Evolutionary conservation across 139 green algal species (phyloP), one percentile per base, ranked within the genome.

Genomic region (Picochlorum sp.): DNA sequence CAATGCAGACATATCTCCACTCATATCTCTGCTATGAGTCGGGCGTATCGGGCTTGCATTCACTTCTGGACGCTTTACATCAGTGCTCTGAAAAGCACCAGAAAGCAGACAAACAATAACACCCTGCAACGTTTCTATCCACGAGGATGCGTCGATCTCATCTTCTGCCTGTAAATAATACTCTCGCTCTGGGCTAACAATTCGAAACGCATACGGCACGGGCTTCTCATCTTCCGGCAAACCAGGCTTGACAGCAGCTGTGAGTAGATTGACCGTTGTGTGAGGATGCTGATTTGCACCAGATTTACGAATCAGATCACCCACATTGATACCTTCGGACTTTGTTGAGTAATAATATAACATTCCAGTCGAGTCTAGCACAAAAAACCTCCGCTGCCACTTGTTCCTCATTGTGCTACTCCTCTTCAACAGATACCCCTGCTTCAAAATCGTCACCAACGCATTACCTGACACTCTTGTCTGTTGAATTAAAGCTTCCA

Each of bases 371-470:
- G 61, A 77, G 78, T 97, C 90, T 21, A 97, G 74, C 45, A 95
- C 84, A 64, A 97, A 96, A 77, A 90, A 96, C 30, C 90, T 77
- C 34, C 84, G 75, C 73, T 93, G 90, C 83, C 82, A 95, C 37
- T 91, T 83, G 4, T 57, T 62, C 28, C 71, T 67, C 57, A 85
- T 73, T 58, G 81, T 77, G 56, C 57, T 71, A 24, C 41, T 70
- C 57, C 73, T 21, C 38, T 62, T 66, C 20, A 65, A 26, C 38
- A 37, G 21, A 20, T 45, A 51, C 10, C 65, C 70, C 78, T 93
- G 83, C 54, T 78, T 80, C n/a, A 88, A 64, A n/a, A 79, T 58
- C 6, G 67, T 82, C 41, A 85, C 62, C 28, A 80, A 37, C 4
- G 23, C 37, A 7, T 73, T 73, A 15, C 61, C 45, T 28, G 41